Conservation (phyloP, 768 basidiomycete species). For the Ramaria sp. region DNA sequence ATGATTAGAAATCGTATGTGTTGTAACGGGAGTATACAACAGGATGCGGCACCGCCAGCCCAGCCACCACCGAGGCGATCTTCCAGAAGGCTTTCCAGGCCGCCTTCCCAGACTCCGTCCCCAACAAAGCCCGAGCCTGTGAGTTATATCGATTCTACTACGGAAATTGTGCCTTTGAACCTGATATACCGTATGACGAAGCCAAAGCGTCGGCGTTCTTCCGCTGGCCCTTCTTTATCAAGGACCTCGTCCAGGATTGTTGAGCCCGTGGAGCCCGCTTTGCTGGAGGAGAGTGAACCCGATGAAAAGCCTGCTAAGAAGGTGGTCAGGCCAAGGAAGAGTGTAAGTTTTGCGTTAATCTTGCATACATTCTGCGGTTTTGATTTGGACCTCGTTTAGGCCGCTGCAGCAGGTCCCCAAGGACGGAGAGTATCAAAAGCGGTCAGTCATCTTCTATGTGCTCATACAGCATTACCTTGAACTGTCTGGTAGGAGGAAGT, state of each 20-base stretch:
- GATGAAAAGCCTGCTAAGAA: conserved; percentile 59
- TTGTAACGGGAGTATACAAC: conserved; percentile 14
- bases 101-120: conserved; percentile 29
- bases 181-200: conserved; percentile 20
- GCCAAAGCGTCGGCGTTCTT: conserved; percentile 75
- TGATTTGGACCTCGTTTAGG: conserved; percentile 19
- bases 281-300: conserved; percentile 33
- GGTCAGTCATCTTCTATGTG: conserved; percentile 19
- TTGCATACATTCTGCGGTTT: neutral
- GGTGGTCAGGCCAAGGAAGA: conserved; percentile 26
- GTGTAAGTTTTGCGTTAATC: conserved; percentile 6
- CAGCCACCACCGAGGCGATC: conserved; percentile 34
- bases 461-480: neutral
- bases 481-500: conserved; percentile 10
- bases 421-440: conserved; percentile 45
- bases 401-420: conserved; percentile 39
- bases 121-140: conserved; percentile 46
- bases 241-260: conserved; percentile 40
- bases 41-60: neutral
- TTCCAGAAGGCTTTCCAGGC: conserved; percentile 55
- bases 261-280: neutral
- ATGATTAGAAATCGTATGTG: conserved; percentile 6
- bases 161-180: conserved; percentile 6
- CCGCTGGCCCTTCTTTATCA: conserved; percentile 41
- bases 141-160: conserved; percentile 16